Base-by-base conservation (phyloP, 2,329 filamentous ascomycete genomes). In the Aotearoamyces nothofagi region DNA sequence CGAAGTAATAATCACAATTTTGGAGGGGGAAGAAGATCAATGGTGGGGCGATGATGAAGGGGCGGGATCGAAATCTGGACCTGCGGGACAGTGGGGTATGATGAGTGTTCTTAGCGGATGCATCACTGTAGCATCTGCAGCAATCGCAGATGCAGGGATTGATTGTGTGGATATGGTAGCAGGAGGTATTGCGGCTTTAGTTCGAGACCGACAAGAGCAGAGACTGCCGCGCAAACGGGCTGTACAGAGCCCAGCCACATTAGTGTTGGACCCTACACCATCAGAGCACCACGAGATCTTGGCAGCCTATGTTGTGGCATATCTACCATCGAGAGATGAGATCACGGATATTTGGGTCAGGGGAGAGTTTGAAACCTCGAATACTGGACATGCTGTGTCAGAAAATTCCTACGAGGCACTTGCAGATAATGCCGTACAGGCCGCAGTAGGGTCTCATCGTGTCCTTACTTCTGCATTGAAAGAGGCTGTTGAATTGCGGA, bases 271-370 rank as follows among this genome's bases (percentile, higher is more conserved):
- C 50, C 84, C 86, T 1, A 74, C 80, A 38, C 75, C 84, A 5
- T 69, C 76, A 5, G 84, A 94, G 47, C 82, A 92, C 49, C 60
- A 69, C 15, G 66, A 73, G 19, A 69, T 96, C 29, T 52, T 79
- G 25, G 83, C 86, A 8, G 82, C 81, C 26, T 93, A 83, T 54
- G 83, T 90, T 37, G 78, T 98, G 20, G 90, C 78, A 8, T 96
- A 94, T 52, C 64, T 96, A 40, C 79, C 84, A 29, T 67, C 65
- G 13, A 66, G 86, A 37, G 87, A 96, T 42, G 90, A 98, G 53
- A 73, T 96, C 29, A 94, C 87, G 6, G 86, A 93, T 47, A 54
- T 96, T 11, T 98, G 90, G 90, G 69, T 92, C 46, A 94, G 86
- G 56, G 87, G 90, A 11, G 63, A 75, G 46, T 54, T 60, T 29